Base-by-base conservation (phyloP, 345 rosid species). In the Rubroshorea leprosula region DNA sequence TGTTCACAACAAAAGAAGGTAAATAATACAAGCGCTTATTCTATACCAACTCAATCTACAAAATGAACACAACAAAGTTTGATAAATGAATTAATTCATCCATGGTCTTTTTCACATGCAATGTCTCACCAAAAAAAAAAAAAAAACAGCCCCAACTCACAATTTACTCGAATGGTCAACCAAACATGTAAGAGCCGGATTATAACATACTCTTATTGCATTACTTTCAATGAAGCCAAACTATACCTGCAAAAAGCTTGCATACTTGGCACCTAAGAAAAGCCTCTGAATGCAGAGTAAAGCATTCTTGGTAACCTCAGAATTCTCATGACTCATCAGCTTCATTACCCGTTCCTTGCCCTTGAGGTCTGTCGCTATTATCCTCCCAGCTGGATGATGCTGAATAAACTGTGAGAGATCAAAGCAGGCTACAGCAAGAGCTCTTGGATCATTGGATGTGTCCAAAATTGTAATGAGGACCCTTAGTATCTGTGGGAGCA, bases 381-480 rank as follows among this genome's bases (percentile, higher is more conserved):
- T 60, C 71, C 98, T 66, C 23, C 98, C 98, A 1, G 98, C 97
- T 8, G 97, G 89, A 74, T 92, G 96, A 62, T 75, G 62, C 73
- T 92, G 95, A 68, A 92, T 89, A 75, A 92, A 92, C 71, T 92
- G 98, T 5, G 98, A 92, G 62, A 92, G 76, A 70, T 92, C 98
- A 68, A 74, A 92, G 82, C 98, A 92, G 49, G 97, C 85, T 18
- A 92, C 97, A 1, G 98, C 85, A 59, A 92, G 67, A 5, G 93
- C 80, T 71, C 97, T 83, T 26, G 98, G 83, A 61, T 92, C 98
- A 51, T 26, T 81, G 2, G 98, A 89, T 25, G 97, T 74, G 68
- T 92, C 98, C 84, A 92, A 63, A 65, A 92, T 80, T 17, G 98
- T 92, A 35, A 89, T 62, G 43, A 92, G 97, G 62, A 92, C 97